phyloP scores from a whole-genome alignment of 352 stramenopile species.

The Phytophthora megakarya region DNA sequence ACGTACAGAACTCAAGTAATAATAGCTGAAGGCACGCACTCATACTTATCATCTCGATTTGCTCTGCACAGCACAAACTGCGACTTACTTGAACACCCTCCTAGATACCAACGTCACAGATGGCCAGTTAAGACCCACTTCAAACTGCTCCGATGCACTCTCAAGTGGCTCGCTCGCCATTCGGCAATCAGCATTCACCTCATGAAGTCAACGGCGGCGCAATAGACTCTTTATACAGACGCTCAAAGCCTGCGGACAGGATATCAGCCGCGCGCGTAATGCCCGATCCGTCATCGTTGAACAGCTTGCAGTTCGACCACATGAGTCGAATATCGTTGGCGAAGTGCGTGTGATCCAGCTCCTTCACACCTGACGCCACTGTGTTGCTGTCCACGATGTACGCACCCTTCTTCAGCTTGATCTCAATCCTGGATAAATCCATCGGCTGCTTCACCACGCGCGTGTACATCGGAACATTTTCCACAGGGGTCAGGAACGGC shows the following conservation, averaged over 20 bases:
- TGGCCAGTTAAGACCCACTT: conserved; percentile 16
- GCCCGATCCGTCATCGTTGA: conserved; percentile 84
- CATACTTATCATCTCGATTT: conserved; percentile 32
- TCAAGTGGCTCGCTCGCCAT: conserved; percentile 10
- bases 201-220: conserved; percentile 34
- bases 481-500: conserved; percentile 75
- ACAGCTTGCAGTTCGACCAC: conserved; percentile 85
- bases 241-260: conserved; percentile 67
- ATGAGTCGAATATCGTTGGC: conserved; percentile 80
- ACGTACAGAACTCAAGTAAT: conserved; percentile 19
- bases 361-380: conserved; percentile 37
- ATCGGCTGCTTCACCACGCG: conserved; percentile 83
- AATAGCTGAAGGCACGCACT: conserved; percentile 32
- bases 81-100: conserved; percentile 22
- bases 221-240: conserved; percentile 54
- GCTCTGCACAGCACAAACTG: neutral
- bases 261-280: conserved; percentile 77
- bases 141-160: conserved; percentile 4
- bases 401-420: conserved; percentile 62
- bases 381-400: conserved; percentile 57
- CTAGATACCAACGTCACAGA: conserved; percentile 28
- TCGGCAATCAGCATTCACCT: conserved; percentile 10
- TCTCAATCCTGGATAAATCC: conserved; percentile 76
- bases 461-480: conserved; percentile 75
- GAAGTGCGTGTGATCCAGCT: conserved; percentile 57